Conservation (phyloP, 371 early-diverging fungal species). For the Lichtheimia ornata region DNA sequence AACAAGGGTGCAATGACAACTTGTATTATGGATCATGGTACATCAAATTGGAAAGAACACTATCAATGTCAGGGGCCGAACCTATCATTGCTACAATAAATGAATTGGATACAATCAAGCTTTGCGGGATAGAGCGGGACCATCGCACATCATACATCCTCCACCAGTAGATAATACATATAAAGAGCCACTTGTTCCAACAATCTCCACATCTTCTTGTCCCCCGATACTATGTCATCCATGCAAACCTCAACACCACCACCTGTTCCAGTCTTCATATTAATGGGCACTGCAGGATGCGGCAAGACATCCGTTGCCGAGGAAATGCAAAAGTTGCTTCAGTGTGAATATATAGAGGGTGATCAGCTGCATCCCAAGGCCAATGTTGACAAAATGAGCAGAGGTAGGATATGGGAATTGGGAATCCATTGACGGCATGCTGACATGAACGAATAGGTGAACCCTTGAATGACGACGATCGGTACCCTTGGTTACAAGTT, state of each 20-base stretch:
- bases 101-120: too few relatives aligned
- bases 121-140: too few relatives aligned
- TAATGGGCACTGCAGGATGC: slow-evolving; percentile 68
- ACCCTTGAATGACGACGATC: slow-evolving; percentile 66
- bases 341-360: slow-evolving; percentile 59
- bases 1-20: too few relatives aligned
- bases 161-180: too few relatives aligned
- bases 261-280: slow-evolving; percentile 21
- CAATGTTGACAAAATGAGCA: slow-evolving; percentile 65
- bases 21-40: too few relatives aligned
- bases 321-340: slow-evolving; percentile 40
- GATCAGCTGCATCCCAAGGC: slow-evolving; percentile 60
- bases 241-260: neutral
- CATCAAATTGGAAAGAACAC: too few relatives aligned
- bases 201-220: neutral
- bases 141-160: too few relatives aligned
- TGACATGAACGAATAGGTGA: slow-evolving; percentile 30
- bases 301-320: slow-evolving; percentile 65
- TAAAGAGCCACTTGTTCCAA: too few relatives aligned
- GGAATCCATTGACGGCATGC: too few relatives aligned
- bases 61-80: too few relatives aligned
- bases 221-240: neutral
- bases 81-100: too few relatives aligned
- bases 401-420: slow-evolving; percentile 24
- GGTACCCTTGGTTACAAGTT: slow-evolving; percentile 63